These are phyloP conservation scores for Friedmanniomyces simplex DNA, from an alignment of 495 filamentous ascomycete species.

Conservation along the genomic window DNA sequence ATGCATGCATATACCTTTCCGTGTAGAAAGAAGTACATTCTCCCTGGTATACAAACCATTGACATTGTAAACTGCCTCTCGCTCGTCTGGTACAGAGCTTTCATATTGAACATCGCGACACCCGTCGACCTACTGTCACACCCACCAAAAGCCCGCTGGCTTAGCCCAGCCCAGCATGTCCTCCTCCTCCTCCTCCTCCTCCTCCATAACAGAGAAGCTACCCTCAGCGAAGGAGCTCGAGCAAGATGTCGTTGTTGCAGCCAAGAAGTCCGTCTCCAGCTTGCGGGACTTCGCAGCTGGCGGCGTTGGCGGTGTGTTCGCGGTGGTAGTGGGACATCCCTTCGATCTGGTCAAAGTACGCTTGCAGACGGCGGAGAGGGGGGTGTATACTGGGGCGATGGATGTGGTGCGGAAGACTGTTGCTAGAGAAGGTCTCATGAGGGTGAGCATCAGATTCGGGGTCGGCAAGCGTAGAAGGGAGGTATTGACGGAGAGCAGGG, in stretches of 20 bases:
- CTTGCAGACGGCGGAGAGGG: conserved; percentile 88
- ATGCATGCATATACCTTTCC: no score
- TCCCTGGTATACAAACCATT: no score
- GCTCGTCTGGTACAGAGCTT: background rate
- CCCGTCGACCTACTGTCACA: background rate
- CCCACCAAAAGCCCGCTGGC: background rate
- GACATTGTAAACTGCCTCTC: no score
- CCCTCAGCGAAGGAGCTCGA: conserved; percentile 32
- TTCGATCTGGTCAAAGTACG: conserved; percentile 98
- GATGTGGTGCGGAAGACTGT: conserved; percentile 85
- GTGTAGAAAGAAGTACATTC: no score
- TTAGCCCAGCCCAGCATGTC: conserved; percentile 9
- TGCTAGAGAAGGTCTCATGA: conserved; percentile 70
- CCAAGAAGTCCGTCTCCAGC: conserved; percentile 29
- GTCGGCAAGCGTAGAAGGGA: background rate
- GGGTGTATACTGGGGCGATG: conserved; percentile 79
- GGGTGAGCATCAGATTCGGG: conserved; percentile 24
- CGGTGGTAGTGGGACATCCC: conserved; percentile 86
- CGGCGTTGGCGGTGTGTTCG: conserved; percentile 87
- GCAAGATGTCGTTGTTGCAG: conserved; percentile 31
- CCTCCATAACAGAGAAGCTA: conserved; percentile 13
- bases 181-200: conserved; percentile 1
- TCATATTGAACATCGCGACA: background rate
- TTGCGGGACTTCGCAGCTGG: conserved; percentile 79
- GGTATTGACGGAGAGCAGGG: conserved; percentile 41